Percentiles rank a stretch among this genome's conserved stretches.
These are phyloP conservation scores for Phytophthora fragariaefolia DNA, from an alignment of 352 stramenopile species.

Conservation along the genomic window DNA sequence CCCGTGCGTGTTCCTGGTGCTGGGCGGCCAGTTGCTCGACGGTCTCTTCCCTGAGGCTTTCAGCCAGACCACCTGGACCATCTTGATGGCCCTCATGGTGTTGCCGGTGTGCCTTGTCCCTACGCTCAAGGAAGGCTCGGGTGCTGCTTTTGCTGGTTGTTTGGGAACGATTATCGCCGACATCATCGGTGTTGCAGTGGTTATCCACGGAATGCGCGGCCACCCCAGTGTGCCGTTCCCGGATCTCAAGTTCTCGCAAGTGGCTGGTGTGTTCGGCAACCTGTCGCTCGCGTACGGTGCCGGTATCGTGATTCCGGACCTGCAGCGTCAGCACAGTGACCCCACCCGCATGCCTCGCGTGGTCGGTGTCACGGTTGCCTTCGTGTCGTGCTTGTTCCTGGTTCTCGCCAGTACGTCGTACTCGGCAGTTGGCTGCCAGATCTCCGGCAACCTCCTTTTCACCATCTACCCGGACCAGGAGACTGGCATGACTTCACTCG, in stretches of 20 bases:
- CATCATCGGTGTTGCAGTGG: slow-evolving; percentile 51
- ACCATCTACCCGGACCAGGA: slow-evolving; percentile 57
- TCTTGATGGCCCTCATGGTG: slow-evolving; percentile 63
- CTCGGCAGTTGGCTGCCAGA: slow-evolving; percentile 68
- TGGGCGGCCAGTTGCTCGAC: slow-evolving; percentile 57
- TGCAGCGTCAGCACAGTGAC: slow-evolving; percentile 68
- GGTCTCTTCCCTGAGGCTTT: slow-evolving; percentile 60
- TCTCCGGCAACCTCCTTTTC: slow-evolving; percentile 73
- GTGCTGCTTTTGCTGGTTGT: slow-evolving; percentile 62
- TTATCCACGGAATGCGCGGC: slow-evolving; percentile 62
- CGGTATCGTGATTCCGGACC: slow-evolving; percentile 65
- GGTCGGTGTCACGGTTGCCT: slow-evolving; percentile 55
- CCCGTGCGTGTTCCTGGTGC: slow-evolving; percentile 65
- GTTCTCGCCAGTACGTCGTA: slow-evolving; percentile 52
- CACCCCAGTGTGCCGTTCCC: slow-evolving; percentile 54
- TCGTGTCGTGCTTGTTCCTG: slow-evolving; percentile 63
- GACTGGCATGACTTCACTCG: slow-evolving; percentile 39
- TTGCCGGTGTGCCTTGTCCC: slow-evolving; percentile 61
- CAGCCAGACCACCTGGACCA: slow-evolving; percentile 60
- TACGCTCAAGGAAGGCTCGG: slow-evolving; percentile 70
- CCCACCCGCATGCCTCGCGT: slow-evolving; percentile 69
- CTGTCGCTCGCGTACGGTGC: slow-evolving; percentile 69
- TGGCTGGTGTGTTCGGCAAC: slow-evolving; percentile 66
- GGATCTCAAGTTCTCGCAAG: slow-evolving; percentile 56
- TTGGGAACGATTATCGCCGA: slow-evolving; percentile 69